Evolutionary conservation across 768 basidiomycete genomes (phyloP), one percentile per base, ranked within the genome.

Genomic region (Candolleomyces aberdarensis): DNA sequence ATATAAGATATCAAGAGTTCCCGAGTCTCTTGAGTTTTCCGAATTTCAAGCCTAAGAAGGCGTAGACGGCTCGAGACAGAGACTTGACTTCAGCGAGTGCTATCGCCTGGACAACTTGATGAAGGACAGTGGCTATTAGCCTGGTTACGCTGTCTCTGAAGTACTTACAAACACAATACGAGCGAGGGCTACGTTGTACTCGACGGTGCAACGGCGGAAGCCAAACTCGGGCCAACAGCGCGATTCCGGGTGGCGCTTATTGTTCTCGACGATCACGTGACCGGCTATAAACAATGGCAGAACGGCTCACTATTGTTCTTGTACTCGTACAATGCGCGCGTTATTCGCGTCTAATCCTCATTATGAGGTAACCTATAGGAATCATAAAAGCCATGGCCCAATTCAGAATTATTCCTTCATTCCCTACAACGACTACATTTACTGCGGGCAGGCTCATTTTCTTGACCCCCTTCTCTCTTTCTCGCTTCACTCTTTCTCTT

Each of bases 301-400:
- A 43, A 9, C 41, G 47, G 46, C 22, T 5, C 31, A 26, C n/a
- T 43, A 60, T 60, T 60, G 59, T 60, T 60, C 56, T 57, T 43
- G 41, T 9, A 17, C 43, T 56, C 15, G 26, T 44, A 60, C 59
- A 54, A 54, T 46, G 51, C 22, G 31, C 17, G 44, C 40, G 29
- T 46, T 40, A 43, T 39, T 47, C 58, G 20, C 39, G 19, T 17
- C 39, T 29, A 20, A 43, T 43, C 13, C 41, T 43, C 13, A 43
- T n/a, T 13, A n/a, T 11, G 13, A n/a, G 41, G 39, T 41, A n/a
- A 55, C 53, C 53, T 17, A 39, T 13, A 15, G 22, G n/a, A 17
- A 15, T 29, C 20, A 60, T 54, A 60, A 60, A 60, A 44, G 44
- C n/a, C n/a, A 11, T 43, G 52, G 17, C 19, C 6, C 26, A 15